Conservation (phyloP, 345 rosid genomes). For the Eucalyptus pauciflora region DNA sequence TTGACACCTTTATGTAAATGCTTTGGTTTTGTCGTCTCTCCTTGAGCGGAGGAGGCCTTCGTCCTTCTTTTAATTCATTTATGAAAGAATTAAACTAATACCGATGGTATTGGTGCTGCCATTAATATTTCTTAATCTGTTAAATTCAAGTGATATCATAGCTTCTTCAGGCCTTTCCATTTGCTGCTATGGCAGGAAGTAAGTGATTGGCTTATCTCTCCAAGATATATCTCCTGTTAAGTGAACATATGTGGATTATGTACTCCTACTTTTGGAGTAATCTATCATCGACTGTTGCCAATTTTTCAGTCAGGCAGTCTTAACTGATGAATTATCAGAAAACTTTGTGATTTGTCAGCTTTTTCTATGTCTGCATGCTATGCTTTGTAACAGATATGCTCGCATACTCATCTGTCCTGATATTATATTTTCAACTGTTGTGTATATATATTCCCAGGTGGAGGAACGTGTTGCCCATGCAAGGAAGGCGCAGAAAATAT, state of each 20-base stretch:
- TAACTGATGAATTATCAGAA: neutral
- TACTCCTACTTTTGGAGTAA: neutral
- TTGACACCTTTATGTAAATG: neutral
- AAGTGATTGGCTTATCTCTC: neutral
- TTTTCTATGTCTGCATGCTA: neutral
- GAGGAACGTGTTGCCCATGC: slow-evolving; percentile 67
- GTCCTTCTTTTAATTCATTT: neutral
- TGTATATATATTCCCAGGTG: slow-evolving; percentile 33
- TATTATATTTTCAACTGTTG: neutral
- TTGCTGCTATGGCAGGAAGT: neutral
- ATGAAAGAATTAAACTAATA: neutral
- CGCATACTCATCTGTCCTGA: neutral
- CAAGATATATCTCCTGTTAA: neutral
- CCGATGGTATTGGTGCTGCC: neutral
- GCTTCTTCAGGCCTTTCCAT: neutral
- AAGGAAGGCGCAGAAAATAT: slow-evolving; percentile 86
- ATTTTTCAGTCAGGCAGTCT: neutral
- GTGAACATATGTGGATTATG: neutral
- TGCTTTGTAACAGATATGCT: neutral
- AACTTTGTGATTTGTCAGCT: neutral
- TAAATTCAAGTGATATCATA: neutral
- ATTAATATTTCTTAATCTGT: neutral
- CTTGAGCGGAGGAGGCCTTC: neutral
- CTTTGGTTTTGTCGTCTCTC: neutral
- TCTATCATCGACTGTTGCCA: neutral